A percentile compares a stretch with the other conserved stretches of the same genome.
phyloP scores from a whole-genome alignment of 2,329 filamentous ascomycete genomes.

The Cercospora sp. region DNA sequence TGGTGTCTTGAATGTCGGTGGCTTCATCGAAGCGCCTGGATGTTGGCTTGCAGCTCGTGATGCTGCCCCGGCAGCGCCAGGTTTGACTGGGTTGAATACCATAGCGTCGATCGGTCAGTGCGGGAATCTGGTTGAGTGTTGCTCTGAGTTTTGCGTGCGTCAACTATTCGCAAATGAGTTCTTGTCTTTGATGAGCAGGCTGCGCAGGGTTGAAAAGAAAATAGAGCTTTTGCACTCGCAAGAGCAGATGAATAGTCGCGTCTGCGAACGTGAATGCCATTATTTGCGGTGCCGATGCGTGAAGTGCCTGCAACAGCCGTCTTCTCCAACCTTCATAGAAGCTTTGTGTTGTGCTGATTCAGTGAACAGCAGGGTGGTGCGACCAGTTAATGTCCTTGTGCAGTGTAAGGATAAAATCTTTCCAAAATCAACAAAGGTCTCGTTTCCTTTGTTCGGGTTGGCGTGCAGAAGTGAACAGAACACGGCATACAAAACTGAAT shows the following conservation, averaged over 20 bases:
- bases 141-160: no score
- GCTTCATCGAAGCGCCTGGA: neutral
- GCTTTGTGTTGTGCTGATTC: neutral
- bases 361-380: neutral
- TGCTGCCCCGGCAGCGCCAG: neutral
- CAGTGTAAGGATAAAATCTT: neutral
- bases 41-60: neutral
- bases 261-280: neutral
- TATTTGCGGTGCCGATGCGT: neutral
- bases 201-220: neutral
- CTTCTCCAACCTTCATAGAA: neutral
- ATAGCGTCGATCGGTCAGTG: neutral
- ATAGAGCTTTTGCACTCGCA: neutral
- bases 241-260: neutral
- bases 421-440: neutral
- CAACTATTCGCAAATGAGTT: no score
- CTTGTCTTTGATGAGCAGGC: neutral
- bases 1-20: neutral
- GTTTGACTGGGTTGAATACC: neutral
- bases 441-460: neutral
- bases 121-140: neutral
- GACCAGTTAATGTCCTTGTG: neutral
- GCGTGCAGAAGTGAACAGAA: neutral
- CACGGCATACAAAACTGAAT: no score
- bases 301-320: neutral